Percentiles rank a stretch among this genome's conserved stretches.
These are phyloP conservation scores for Dendryphion nanum DNA, from an alignment of 2,329 filamentous ascomycete genomes.

Conservation along the genomic window DNA sequence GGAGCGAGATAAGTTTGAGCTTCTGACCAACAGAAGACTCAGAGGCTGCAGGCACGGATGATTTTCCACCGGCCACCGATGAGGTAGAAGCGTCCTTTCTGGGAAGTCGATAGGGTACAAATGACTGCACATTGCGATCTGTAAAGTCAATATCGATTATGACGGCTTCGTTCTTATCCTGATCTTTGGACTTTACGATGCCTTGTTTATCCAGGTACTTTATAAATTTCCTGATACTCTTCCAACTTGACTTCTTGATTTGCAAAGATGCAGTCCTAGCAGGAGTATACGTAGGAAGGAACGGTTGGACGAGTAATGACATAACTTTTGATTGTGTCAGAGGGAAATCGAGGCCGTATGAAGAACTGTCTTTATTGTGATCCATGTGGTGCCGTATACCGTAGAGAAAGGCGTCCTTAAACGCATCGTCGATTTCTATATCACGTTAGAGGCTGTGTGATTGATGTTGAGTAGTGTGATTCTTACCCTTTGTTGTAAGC, in stretches of 20 bases:
- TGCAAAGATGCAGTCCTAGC: conserved; percentile 58
- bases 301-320: conserved; percentile 64
- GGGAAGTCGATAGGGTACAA: conserved; percentile 62
- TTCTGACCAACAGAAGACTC: conserved; percentile 48
- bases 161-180: conserved; percentile 62
- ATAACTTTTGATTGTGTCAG: conserved; percentile 64
- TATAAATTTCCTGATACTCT: conserved; percentile 68
- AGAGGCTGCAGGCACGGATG: conserved; percentile 38
- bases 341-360: conserved; percentile 60
- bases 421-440: conserved; percentile 65
- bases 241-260: conserved; percentile 71
- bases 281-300: conserved; percentile 59
- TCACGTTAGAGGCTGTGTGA: not conserved
- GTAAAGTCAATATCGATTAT: conserved; percentile 65
- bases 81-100: conserved; percentile 49
- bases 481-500: conserved; percentile 56
- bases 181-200: conserved; percentile 64
- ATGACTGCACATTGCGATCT: conserved; percentile 53
- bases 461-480: not conserved
- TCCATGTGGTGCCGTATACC: conserved; percentile 60
- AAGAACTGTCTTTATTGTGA: conserved; percentile 51
- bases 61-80: conserved; percentile 38
- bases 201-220: conserved; percentile 64
- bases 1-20: conserved; percentile 53
- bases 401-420: conserved; percentile 63